Conservation (phyloP, 768 basidiomycete species). For the Infundibulicybe gibba region DNA sequence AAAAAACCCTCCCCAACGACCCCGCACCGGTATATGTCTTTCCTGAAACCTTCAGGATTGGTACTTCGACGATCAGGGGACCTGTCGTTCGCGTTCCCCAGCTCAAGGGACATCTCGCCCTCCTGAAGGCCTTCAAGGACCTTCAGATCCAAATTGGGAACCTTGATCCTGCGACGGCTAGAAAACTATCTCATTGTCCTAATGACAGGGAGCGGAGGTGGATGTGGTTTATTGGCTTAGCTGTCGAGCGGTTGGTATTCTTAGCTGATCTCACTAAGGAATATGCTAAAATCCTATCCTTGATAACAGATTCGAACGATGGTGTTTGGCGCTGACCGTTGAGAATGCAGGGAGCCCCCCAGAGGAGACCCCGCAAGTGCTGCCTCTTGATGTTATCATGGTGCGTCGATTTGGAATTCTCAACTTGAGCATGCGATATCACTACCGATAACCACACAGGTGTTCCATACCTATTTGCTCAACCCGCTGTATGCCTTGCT, state of each 20-base stretch:
- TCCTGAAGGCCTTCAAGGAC: conserved; percentile 10
- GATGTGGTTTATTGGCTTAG: conserved; percentile 13
- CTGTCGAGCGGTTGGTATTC: conserved; percentile 14
- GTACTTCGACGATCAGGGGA: background rate
- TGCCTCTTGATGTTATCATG: conserved; percentile 17
- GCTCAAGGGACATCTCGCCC: conserved; percentile 14
- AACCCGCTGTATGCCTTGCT: too few species aligned
- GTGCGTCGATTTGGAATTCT: background rate
- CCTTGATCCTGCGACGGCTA: background rate
- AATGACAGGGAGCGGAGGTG: conserved; percentile 10
- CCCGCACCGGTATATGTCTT: background rate
- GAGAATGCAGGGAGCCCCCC: background rate
- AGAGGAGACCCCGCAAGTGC: conserved; percentile 4
- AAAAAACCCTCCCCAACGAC: background rate
- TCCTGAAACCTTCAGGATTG: background rate
- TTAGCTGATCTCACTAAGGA: background rate
- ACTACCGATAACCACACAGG: too few species aligned
- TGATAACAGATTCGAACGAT: conserved; percentile 11
- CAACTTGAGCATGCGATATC: too few species aligned
- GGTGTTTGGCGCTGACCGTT: conserved; percentile 7
- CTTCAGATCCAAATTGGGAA: conserved; percentile 7
- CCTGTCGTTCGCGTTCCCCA: conserved; percentile 11
- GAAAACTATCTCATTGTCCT: background rate
- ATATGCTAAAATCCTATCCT: background rate
- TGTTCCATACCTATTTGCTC: too few species aligned